Evolutionary conservation across 768 basidiomycete species (phyloP), one percentile per base, ranked within the genome.

Genomic region (Leccinellum luteum): DNA sequence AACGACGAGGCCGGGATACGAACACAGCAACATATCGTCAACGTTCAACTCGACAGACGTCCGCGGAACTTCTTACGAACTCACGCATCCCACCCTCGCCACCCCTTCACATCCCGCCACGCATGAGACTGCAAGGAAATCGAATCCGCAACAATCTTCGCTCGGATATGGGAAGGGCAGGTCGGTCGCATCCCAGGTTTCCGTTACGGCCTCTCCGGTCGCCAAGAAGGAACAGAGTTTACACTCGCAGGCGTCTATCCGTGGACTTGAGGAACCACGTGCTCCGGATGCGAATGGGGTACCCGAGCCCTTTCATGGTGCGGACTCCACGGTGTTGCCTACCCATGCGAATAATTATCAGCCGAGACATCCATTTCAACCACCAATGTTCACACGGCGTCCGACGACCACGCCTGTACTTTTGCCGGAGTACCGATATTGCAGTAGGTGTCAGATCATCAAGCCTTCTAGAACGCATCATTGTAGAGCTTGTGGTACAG

Each of bases 401-500:
- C 80, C 78, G 1, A 70, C 77, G 4, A 64, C 66, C 12, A 74
- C 75, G 12, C 79, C 83, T 1, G 72, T 85, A 3, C 74, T 92
- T 31, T 70, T 78, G 4, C 85, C 87, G 17, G 83, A 83, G 54
- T 77, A 85, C 66, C 76, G 90, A 44, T 92, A 89, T 68, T 93
- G 91, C 67, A 59, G 61, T 4, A 72, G 68, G 9, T 90, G 91
- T 58, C 77, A 73, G 25, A 77, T 92, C 44, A 72, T 89, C 52
- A 93, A 92, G 68, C 92, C 92, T 0, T 79, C 82, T 57, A 72
- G 91, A 43, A 73, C 89, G 10, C 92, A 94, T 70, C 92, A 94
- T 69, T 94, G 92, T 71, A 78, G 89, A 32, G 74, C 76, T 41
- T 94, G 92, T 74, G 92, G 89, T n/a, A 91, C 84, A 12, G 90